These are phyloP conservation scores for Rhynchospora tenuis DNA, from an alignment of 176 grass and related monocot species.

Conservation along the genomic window DNA sequence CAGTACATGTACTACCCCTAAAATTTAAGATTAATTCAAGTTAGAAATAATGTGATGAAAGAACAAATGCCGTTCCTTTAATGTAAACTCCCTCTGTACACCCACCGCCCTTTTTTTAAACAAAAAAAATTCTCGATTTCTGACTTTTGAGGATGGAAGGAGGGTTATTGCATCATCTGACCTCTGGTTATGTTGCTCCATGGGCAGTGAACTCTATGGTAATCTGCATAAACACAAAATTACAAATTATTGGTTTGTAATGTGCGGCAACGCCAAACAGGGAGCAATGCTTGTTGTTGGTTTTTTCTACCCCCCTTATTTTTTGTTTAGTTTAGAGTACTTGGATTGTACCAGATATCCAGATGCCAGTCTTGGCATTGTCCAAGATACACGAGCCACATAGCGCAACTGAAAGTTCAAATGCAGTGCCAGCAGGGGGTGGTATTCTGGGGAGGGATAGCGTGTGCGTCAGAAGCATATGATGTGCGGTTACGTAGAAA, in stretches of 20 bases:
- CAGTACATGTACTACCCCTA: slow-evolving; percentile 70
- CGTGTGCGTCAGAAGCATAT: slow-evolving; percentile 38
- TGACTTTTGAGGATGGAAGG: too few species aligned
- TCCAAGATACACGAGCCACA: slow-evolving; percentile 39
- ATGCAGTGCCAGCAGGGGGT: neutral
- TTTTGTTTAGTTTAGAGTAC: neutral
- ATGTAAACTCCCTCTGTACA: neutral
- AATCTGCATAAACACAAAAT: slow-evolving; percentile 44
- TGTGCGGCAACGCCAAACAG: too few species aligned
- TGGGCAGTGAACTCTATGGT: slow-evolving; percentile 57
- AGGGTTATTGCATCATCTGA: neutral
- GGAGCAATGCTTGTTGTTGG: neutral
- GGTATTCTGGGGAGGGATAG: slow-evolving; percentile 36
- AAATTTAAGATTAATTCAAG: neutral
- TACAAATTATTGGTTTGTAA: neutral
- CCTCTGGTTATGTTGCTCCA: slow-evolving; percentile 52
- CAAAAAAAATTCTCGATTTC: too few species aligned
- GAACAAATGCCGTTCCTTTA: neutral
- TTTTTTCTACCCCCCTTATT: neutral
- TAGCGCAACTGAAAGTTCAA: slow-evolving; percentile 22
- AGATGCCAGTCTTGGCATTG: slow-evolving; percentile 38
- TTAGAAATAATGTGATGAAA: neutral
- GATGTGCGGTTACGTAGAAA: slow-evolving; percentile 44
- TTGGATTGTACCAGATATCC: slow-evolving; percentile 51
- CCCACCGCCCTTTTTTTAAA: too few species aligned